Conservation (phyloP, 164 flowering plant genomes). For the Paratinospora sagittata region DNA sequence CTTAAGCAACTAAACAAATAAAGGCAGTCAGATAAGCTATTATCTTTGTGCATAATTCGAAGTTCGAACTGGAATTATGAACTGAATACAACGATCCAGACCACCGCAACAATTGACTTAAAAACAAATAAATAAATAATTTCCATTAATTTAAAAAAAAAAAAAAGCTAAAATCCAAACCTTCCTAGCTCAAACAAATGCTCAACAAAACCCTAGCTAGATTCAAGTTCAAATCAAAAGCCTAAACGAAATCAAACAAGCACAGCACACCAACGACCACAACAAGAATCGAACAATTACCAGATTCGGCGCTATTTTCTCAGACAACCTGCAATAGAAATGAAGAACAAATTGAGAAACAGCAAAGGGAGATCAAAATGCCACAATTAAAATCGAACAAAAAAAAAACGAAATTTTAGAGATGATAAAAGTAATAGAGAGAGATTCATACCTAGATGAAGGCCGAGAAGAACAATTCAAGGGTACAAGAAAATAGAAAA, state of each 20-base stretch:
- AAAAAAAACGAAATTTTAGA: too few species aligned
- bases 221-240: neutral
- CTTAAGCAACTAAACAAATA: neutral
- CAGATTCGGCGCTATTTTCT: too few species aligned
- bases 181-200: neutral
- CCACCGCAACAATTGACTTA: neutral
- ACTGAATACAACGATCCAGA: neutral
- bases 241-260: neutral
- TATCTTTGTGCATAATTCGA: too few species aligned
- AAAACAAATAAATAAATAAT: too few species aligned
- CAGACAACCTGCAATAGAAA: neutral
- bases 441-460: too few species aligned
- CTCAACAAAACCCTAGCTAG: slow-evolving; percentile 1
- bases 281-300: too few species aligned
- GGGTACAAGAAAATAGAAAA: too few species aligned
- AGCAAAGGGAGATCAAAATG: neutral
- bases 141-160: too few species aligned
- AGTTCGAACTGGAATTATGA: neutral
- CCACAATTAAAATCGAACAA: neutral
- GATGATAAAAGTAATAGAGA: too few species aligned
- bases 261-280: too few species aligned
- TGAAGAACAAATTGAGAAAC: neutral
- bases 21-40: neutral
- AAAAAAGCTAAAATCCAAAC: neutral
- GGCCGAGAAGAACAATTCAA: too few species aligned